phyloP scores from a whole-genome alignment of 2,329 filamentous ascomycete genomes.

The Aspergillus chevalieri region DNA sequence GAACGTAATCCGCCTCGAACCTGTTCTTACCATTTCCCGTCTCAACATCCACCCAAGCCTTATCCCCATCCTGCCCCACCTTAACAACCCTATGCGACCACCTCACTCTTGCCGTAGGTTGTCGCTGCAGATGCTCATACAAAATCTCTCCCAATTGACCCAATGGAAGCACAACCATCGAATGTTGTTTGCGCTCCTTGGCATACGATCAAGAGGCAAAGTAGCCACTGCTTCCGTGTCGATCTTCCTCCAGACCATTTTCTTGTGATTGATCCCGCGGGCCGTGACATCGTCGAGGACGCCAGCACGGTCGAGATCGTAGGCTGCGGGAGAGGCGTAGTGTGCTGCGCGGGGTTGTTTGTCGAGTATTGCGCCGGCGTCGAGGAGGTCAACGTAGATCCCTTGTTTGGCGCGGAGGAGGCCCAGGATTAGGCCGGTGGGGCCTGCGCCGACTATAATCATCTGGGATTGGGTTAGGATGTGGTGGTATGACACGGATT shows the following conservation, averaged over 20 bases:
- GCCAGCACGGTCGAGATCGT: constrained; percentile 54
- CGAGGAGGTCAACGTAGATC: constrained; percentile 38
- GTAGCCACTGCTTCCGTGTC: constrained; percentile 30
- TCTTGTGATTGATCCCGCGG: constrained; percentile 37
- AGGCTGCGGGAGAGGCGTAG: constrained; percentile 54
- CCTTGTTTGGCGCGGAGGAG: constrained; percentile 28
- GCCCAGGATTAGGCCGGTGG: constrained; percentile 25
- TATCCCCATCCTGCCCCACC: constrained; percentile 43
- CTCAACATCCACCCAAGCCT: constrained; percentile 37
- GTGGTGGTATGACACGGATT: no score
- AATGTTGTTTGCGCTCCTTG: constrained; percentile 22
- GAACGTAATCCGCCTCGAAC: constrained; percentile 46
- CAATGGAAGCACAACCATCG: constrained; percentile 42
- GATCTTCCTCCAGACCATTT: constrained; percentile 42
- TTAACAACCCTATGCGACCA: constrained; percentile 46
- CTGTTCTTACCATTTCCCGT: constrained; percentile 7
- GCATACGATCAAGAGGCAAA: constrained; percentile 18
- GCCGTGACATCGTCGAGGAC: constrained; percentile 48
- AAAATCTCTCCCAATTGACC: constrained; percentile 40
- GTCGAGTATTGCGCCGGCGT: constrained; percentile 51
- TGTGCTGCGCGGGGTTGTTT: constrained; percentile 57
- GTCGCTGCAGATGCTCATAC: constrained; percentile 30
- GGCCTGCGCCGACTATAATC: constrained; percentile 29
- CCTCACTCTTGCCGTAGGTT: constrained; percentile 30
- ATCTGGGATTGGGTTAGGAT: constrained; percentile 7